phyloP scores from a whole-genome alignment of 75 land plant genomes.

The Selaginella moellendorffii region DNA sequence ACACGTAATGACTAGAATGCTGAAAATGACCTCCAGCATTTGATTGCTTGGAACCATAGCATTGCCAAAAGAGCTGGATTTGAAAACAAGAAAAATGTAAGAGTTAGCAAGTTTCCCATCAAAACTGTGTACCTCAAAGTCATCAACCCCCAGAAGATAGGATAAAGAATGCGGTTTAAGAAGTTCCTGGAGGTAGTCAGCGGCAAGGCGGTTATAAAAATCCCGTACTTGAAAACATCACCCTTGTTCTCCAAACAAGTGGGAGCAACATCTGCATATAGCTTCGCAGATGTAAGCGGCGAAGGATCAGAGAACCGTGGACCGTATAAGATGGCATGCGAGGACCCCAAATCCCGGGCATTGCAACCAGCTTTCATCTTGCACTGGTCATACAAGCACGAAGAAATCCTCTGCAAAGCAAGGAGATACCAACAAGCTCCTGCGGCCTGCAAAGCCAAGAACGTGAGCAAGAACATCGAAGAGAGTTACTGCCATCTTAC shows the following conservation, averaged over 20 bases:
- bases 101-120: not conserved
- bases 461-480: not conserved
- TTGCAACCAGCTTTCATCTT: not conserved
- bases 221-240: not conserved
- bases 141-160: constrained; percentile 4
- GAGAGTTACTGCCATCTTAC: not conserved
- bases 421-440: constrained; percentile 7
- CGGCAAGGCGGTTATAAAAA: not conserved
- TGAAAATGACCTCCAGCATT: not conserved
- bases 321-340: not conserved
- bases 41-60: constrained; percentile 1
- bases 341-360: not conserved
- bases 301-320: not conserved
- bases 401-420: not conserved
- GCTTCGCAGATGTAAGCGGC: not conserved
- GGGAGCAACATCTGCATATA: not conserved
- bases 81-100: not conserved
- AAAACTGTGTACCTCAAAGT: not conserved
- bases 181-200: not conserved
- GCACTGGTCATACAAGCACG: not conserved
- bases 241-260: not conserved
- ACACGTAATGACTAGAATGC: not conserved
- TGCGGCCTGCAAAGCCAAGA: not conserved
- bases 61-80: constrained; percentile 6
- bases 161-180: not conserved